phyloP scores from a whole-genome alignment of 78 protist genomes.

The Salpingoeca rosetta region DNA sequence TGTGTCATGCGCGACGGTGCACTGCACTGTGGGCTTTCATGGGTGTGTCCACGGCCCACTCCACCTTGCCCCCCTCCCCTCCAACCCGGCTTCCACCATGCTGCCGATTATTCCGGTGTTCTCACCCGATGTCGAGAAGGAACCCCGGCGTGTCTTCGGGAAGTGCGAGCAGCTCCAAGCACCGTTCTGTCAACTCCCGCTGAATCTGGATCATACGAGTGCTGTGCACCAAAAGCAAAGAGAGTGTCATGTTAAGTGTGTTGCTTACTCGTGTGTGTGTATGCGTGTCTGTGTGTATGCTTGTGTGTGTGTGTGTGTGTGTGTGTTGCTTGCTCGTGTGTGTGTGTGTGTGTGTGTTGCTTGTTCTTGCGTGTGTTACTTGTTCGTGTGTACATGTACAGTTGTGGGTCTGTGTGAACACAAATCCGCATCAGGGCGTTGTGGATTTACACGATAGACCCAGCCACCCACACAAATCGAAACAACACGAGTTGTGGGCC shows the following conservation, averaged over 20 bases:
- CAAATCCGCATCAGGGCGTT: neutral
- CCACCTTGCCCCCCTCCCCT: too few relatives aligned
- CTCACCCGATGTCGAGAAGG: constrained; percentile 89
- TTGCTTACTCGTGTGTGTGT: neutral
- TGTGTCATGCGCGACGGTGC: too few relatives aligned
- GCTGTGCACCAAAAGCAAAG: constrained; percentile 8
- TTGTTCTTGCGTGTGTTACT: neutral
- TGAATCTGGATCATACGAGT: constrained; percentile 83
- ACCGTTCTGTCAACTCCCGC: constrained; percentile 78
- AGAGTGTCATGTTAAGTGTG: neutral
- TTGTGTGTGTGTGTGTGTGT: too few relatives aligned
- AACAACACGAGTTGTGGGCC: neutral
- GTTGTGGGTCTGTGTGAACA: neutral
- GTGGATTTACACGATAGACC: too few relatives aligned
- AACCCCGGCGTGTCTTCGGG: constrained; percentile 37
- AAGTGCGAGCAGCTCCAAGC: constrained; percentile 72
- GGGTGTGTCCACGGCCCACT: too few relatives aligned
- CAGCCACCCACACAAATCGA: neutral
- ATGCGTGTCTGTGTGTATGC: too few relatives aligned
- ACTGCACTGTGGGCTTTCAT: too few relatives aligned
- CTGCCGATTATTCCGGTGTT: too few relatives aligned
- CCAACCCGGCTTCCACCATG: too few relatives aligned
- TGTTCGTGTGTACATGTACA: neutral
- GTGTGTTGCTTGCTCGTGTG: too few relatives aligned
- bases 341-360: too few relatives aligned